Conservation (phyloP, 106 monocot genomes). For the Platanthera zijinensis region DNA sequence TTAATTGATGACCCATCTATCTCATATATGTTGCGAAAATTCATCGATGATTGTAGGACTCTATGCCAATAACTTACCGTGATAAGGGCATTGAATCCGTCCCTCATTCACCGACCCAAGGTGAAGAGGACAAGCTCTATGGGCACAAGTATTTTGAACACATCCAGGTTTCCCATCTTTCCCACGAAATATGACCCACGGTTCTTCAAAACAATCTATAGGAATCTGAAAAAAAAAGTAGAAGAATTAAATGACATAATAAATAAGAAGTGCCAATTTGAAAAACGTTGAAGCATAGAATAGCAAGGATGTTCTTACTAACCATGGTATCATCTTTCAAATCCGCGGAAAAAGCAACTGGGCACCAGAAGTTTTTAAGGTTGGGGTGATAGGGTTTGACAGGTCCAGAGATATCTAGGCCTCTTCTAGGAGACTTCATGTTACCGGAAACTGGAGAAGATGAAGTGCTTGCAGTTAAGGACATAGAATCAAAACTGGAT, state of each 20-base stretch:
- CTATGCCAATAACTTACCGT: conserved; percentile 43
- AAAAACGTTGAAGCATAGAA: background rate
- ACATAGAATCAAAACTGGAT: conserved; percentile 23
- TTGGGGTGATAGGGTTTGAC: conserved; percentile 18
- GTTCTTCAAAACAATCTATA: conserved; percentile 90
- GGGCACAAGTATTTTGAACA: conserved; percentile 92
- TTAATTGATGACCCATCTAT: background rate
- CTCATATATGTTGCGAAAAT: background rate
- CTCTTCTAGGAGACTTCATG: conserved; percentile 23
- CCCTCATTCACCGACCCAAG: conserved; percentile 88
- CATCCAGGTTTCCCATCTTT: conserved; percentile 83
- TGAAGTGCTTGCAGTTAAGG: conserved; percentile 46
- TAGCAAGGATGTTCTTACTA: background rate
- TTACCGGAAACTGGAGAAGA: conserved; percentile 19
- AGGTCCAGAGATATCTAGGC: conserved; percentile 44
- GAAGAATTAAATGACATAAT: background rate
- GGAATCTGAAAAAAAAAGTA: conserved; percentile 38
- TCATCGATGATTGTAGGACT: background rate
- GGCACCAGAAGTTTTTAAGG: conserved; percentile 29
- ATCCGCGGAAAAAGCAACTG: conserved; percentile 24
- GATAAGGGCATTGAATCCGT: conserved; percentile 85
- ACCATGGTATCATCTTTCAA: conserved; percentile 22
- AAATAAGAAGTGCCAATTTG: background rate
- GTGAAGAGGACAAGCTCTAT: conserved; percentile 92
- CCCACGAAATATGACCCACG: conserved; percentile 92